Evolutionary conservation across 1,284 basidiomycete species (phyloP).

Genomic region (Puccinia brachypodii): DNA sequence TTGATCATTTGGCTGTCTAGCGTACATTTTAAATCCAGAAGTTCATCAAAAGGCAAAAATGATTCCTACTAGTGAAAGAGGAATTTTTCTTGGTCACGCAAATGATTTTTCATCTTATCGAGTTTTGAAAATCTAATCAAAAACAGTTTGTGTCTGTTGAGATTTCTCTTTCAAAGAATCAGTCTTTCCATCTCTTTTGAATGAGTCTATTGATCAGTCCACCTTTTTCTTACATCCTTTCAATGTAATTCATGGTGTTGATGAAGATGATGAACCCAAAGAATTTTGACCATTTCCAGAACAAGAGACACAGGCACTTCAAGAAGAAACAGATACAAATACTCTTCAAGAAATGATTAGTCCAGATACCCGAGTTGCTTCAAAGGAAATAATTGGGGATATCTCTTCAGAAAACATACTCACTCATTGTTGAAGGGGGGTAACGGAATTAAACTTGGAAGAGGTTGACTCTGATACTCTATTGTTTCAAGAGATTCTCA

Average conservation of each 20-base stretch:
- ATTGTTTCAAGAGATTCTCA: background rate
- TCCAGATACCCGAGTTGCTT: background rate
- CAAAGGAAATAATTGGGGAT: slow-evolving; percentile 5
- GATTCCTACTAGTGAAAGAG: background rate
- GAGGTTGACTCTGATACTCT: background rate
- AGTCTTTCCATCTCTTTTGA: background rate
- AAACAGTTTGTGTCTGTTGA: background rate
- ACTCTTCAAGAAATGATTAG: background rate
- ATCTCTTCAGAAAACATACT: background rate
- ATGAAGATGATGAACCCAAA: background rate
- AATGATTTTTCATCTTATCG: background rate
- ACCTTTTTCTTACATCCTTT: slow-evolving; percentile 13
- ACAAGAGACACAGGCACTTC: background rate
- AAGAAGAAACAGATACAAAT: background rate
- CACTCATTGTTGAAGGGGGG: background rate
- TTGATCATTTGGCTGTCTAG: background rate
- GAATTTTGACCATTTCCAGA: background rate
- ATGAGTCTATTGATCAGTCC: background rate
- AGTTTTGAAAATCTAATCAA: background rate
- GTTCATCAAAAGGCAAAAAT: background rate
- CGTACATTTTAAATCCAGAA: background rate
- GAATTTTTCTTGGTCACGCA: background rate
- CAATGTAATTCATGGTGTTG: background rate
- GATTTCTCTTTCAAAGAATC: background rate
- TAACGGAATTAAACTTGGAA: background rate